These are phyloP conservation scores for Cryptomeria japonica DNA, from an alignment of 75 land plant genomes.

Conservation along the genomic window DNA sequence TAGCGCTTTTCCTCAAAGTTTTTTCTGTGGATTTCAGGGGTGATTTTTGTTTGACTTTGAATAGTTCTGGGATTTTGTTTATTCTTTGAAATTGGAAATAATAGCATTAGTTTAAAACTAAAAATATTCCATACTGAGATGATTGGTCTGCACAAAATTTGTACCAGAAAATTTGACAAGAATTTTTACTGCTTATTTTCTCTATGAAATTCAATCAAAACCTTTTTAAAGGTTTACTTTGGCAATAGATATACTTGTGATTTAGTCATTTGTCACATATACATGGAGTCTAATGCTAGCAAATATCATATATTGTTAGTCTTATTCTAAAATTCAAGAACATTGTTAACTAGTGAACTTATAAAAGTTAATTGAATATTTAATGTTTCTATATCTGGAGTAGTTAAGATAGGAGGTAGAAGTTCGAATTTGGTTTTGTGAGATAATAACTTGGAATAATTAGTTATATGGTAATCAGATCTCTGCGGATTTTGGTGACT, in stretches of 20 bases:
- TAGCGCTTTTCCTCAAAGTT: background rate
- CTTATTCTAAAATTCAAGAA: background rate
- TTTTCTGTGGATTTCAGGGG: background rate
- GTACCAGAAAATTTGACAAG: background rate
- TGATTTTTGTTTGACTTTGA: too few relatives aligned
- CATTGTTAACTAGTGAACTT: too few relatives aligned
- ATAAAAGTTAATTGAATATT: too few relatives aligned
- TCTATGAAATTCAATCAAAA: background rate
- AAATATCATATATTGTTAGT: background rate
- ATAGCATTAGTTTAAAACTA: background rate
- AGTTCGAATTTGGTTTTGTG: background rate
- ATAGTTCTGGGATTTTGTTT: background rate
- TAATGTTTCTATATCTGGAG: background rate
- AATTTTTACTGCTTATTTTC: background rate
- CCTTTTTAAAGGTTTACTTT: background rate
- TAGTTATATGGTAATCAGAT: background rate
- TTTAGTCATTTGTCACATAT: too few relatives aligned
- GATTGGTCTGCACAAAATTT: background rate
- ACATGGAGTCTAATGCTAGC: background rate
- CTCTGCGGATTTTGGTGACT: background rate
- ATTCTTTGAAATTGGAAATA: background rate
- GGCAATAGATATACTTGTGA: background rate
- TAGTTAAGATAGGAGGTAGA: background rate
- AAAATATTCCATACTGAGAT: background rate
- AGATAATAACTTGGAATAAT: background rate